phyloP scores from a whole-genome alignment of 2,329 filamentous ascomycete genomes.

The Nannizziopsis barbatae region DNA sequence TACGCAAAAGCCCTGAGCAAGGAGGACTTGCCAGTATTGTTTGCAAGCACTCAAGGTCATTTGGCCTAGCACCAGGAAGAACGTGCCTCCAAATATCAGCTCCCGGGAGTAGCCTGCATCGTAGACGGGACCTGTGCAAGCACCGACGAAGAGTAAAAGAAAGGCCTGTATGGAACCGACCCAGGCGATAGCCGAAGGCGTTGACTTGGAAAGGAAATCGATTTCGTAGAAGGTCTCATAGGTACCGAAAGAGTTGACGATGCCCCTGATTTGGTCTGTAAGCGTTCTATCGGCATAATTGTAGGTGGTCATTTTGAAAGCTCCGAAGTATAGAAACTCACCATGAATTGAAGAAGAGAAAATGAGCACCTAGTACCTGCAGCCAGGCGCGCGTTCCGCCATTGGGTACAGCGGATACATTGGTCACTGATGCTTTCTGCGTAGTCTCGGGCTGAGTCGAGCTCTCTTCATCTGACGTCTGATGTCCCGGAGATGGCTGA shows the following conservation, averaged over 20 bases:
- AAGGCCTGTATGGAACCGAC: conserved; percentile 45
- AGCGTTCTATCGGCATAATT: not conserved
- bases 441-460: not conserved
- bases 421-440: conserved; percentile 3
- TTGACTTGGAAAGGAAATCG: conserved; percentile 29
- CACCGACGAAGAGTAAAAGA: conserved; percentile 41
- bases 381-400: conserved; percentile 9
- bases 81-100: conserved; percentile 36
- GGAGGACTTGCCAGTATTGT: conserved; percentile 43
- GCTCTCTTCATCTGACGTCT: not conserved
- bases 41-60: conserved; percentile 44
- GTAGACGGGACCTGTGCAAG: conserved; percentile 43
- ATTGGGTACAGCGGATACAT: conserved; percentile 5
- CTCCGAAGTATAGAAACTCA: too few relatives aligned
- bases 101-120: conserved; percentile 41
- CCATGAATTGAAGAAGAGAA: conserved; percentile 10
- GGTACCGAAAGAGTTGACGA: conserved; percentile 43
- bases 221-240: conserved; percentile 45
- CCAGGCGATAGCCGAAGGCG: conserved; percentile 41
- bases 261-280: conserved; percentile 28
- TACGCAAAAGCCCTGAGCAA: conserved; percentile 42
- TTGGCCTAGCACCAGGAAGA: conserved; percentile 41
- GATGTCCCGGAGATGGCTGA: not conserved
- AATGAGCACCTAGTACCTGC: conserved; percentile 8
- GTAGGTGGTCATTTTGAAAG: too few relatives aligned